Evolutionary conservation across 202 grass and related monocot species (phyloP).

Genomic region (Elaeis oleifera): DNA sequence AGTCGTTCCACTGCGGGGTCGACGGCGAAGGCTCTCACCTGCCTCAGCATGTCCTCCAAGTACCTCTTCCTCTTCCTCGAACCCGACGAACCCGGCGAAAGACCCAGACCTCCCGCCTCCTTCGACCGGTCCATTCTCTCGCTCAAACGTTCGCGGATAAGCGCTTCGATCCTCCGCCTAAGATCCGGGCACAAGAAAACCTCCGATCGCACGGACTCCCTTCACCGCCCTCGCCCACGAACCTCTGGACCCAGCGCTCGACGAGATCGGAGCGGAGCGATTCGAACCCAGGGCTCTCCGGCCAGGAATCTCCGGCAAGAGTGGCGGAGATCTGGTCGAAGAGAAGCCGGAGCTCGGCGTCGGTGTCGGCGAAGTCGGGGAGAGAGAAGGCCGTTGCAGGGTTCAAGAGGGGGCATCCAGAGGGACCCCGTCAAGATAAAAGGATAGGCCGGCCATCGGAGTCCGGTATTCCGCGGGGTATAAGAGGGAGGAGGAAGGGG

Average conservation of each 20-base stretch:
- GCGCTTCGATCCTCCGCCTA: no score
- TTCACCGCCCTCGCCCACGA: no score
- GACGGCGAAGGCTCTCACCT: conserved; percentile 38
- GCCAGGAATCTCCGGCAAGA: no score
- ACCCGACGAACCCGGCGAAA: not conserved
- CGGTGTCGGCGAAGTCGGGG: conserved; percentile 11
- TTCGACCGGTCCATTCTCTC: not conserved
- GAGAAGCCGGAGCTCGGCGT: conserved; percentile 20
- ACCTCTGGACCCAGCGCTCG: no score
- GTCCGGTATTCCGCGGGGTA: conserved; percentile 10
- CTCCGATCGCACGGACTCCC: no score
- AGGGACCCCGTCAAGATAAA: not conserved
- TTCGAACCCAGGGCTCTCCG: no score
- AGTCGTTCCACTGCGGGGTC: conserved; percentile 26
- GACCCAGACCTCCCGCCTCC: not conserved
- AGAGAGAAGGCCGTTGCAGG: not conserved
- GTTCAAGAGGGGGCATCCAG: conserved; percentile 10
- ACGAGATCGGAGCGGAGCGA: no score
- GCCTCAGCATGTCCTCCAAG: conserved; percentile 32
- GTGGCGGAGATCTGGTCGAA: no score
- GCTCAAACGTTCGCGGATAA: no score
- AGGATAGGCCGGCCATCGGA: conserved; percentile 24
- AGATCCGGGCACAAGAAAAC: no score
- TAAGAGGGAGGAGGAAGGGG: not conserved
- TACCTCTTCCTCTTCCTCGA: conserved; percentile 30